These are phyloP conservation scores for Eremothecium cymbalariae DNA, from an alignment of 1,139 yeast genomes.

Conservation along the genomic window DNA sequence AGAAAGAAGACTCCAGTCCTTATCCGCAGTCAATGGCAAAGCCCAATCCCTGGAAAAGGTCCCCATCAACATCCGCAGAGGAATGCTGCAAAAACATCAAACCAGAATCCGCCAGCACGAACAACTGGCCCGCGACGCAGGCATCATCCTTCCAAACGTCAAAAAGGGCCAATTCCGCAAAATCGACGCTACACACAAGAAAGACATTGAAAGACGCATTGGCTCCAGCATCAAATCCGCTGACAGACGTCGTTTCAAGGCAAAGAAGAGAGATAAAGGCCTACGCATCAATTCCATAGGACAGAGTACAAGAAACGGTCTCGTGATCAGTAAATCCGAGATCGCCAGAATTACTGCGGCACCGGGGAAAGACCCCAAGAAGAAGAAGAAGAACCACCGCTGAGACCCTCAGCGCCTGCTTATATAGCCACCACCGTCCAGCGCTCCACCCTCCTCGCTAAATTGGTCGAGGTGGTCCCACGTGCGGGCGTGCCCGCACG, in stretches of 20 bases:
- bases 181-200: slow-evolving; percentile 40
- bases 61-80: slow-evolving; percentile 85
- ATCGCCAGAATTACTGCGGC: slow-evolving; percentile 40
- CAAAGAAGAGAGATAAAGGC: slow-evolving; percentile 57
- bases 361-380: slow-evolving; percentile 1
- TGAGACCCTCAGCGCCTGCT: too few relatives aligned
- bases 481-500: too few relatives aligned
- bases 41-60: slow-evolving; percentile 50
- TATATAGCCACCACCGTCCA: too few relatives aligned
- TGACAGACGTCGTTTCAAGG: slow-evolving; percentile 29
- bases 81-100: slow-evolving; percentile 57
- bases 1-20: slow-evolving; percentile 52
- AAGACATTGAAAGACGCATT: slow-evolving; percentile 47
- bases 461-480: too few relatives aligned
- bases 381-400: too few relatives aligned
- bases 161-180: slow-evolving; percentile 58
- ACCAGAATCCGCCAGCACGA: slow-evolving; percentile 51
- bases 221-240: slow-evolving; percentile 37
- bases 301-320: slow-evolving; percentile 69
- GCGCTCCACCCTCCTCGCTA: too few relatives aligned
- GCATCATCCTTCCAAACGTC: slow-evolving; percentile 64
- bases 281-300: slow-evolving; percentile 74
- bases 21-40: slow-evolving; percentile 46
- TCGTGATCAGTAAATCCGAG: slow-evolving; percentile 64
- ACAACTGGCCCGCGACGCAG: slow-evolving; percentile 78